Evolutionary conservation across 768 basidiomycete genomes (phyloP).

Genomic region (Tulasnella sp.): DNA sequence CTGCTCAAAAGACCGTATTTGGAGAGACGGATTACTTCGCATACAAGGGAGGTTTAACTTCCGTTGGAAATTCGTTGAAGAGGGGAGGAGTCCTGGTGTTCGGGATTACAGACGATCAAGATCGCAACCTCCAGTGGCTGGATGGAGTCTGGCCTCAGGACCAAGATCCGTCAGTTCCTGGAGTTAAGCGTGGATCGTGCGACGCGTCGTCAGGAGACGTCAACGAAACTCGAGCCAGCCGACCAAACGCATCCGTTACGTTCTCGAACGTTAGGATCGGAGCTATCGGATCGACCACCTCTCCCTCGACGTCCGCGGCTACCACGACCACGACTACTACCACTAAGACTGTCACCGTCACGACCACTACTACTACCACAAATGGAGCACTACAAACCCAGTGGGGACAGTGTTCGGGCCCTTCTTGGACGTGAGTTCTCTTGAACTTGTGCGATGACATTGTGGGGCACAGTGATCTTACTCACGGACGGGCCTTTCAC

Average conservation of each 20-base stretch:
- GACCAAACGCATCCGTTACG: neutral
- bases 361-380: neutral
- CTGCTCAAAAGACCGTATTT: neutral
- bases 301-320: neutral
- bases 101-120: neutral
- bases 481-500: neutral
- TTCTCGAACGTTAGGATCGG: neutral
- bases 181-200: neutral
- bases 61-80: neutral
- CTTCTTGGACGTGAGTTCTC: neutral
- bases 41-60: neutral
- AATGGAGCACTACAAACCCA: neutral
- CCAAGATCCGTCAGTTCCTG: neutral
- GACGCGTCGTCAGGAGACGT: neutral
- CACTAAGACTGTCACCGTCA: neutral
- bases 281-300: neutral
- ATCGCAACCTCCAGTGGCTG: neutral
- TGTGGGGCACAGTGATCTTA: neutral
- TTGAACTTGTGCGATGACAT: neutral
- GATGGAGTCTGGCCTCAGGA: neutral
- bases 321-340: neutral
- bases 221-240: neutral
- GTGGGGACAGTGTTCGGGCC: neutral
- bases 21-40: neutral
- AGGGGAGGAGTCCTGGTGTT: neutral